Evolutionary conservation across 179 eudicot species (phyloP).

Genomic region (Corrigiola litoralis): DNA sequence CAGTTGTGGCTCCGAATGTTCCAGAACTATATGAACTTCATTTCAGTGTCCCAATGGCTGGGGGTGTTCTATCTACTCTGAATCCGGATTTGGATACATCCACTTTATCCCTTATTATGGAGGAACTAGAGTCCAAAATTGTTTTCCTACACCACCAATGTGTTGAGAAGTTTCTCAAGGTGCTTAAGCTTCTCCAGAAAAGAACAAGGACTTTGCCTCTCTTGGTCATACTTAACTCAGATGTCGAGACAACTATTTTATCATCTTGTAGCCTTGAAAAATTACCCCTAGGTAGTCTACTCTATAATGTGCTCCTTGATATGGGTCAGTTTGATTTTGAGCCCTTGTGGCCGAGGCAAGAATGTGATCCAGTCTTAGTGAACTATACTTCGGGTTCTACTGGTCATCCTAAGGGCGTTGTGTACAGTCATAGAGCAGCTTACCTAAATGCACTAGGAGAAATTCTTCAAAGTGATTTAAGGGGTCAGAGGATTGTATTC

Average conservation of each 20-base stretch:
- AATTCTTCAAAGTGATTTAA: slow-evolving; percentile 31
- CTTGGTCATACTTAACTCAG: slow-evolving; percentile 23
- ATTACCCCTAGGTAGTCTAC: slow-evolving; percentile 5
- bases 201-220: slow-evolving; percentile 20
- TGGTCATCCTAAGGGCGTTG: slow-evolving; percentile 56
- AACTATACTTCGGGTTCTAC: slow-evolving; percentile 70
- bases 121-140: slow-evolving; percentile 35
- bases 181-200: slow-evolving; percentile 12
- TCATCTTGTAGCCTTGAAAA: not conserved
- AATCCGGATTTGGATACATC: slow-evolving; percentile 40
- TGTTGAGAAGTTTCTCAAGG: slow-evolving; percentile 18
- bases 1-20: slow-evolving; percentile 6
- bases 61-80: slow-evolving; percentile 45
- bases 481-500: slow-evolving; percentile 26
- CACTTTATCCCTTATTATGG: slow-evolving; percentile 24
- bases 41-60: slow-evolving; percentile 56
- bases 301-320: slow-evolving; percentile 34
- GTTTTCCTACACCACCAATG: slow-evolving; percentile 36
- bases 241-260: no score
- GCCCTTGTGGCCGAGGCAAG: slow-evolving; percentile 29
- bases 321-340: slow-evolving; percentile 31
- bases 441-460: slow-evolving; percentile 45
- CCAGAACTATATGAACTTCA: slow-evolving; percentile 24
- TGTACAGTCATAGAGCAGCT: slow-evolving; percentile 57
- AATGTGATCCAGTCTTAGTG: slow-evolving; percentile 51